phyloP scores from a whole-genome alignment of 768 basidiomycete genomes.

The Tricholoma sp. region DNA sequence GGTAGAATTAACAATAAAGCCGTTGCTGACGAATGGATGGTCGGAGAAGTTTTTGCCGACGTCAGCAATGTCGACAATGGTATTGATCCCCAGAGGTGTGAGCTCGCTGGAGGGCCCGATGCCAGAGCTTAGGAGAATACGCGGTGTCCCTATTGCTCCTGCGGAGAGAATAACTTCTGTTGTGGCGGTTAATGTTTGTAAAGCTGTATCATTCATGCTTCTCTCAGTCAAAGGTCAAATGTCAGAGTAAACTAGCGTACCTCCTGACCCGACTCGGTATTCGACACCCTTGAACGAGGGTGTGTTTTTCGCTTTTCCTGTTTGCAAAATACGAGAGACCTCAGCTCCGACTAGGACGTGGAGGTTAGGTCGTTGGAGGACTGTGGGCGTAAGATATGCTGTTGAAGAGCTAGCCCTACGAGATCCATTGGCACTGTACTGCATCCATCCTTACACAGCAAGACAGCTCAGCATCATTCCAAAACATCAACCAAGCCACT shows the following conservation, averaged over 20 bases:
- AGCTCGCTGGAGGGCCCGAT: constrained; percentile 19
- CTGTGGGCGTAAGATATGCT: constrained; percentile 17
- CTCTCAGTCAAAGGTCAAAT: neutral
- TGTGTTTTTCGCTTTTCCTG: too few relatives aligned
- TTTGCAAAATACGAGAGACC: constrained; percentile 12
- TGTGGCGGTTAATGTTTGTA: constrained; percentile 14
- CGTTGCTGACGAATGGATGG: constrained; percentile 13
- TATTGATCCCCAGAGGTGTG: constrained; percentile 7
- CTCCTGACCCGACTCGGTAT: too few relatives aligned
- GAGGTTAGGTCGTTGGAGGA: constrained; percentile 10
- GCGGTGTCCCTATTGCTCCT: constrained; percentile 24
- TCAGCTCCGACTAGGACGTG: constrained; percentile 23
- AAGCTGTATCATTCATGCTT: neutral
- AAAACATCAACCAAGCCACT: neutral
- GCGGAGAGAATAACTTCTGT: constrained; percentile 28
- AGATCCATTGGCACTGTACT: constrained; percentile 17
- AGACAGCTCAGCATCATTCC: neutral
- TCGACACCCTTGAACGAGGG: too few relatives aligned
- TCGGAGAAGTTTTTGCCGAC: constrained; percentile 21
- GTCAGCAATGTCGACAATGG: constrained; percentile 15
- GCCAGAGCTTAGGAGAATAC: constrained; percentile 21
- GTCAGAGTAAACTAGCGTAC: too few relatives aligned
- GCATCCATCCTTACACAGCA: constrained; percentile 14
- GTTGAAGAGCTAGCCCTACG: constrained; percentile 21
- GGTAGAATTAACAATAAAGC: constrained; percentile 11